Base-by-base conservation (phyloP, 768 basidiomycete species). In the Tylopilus intermedius region DNA sequence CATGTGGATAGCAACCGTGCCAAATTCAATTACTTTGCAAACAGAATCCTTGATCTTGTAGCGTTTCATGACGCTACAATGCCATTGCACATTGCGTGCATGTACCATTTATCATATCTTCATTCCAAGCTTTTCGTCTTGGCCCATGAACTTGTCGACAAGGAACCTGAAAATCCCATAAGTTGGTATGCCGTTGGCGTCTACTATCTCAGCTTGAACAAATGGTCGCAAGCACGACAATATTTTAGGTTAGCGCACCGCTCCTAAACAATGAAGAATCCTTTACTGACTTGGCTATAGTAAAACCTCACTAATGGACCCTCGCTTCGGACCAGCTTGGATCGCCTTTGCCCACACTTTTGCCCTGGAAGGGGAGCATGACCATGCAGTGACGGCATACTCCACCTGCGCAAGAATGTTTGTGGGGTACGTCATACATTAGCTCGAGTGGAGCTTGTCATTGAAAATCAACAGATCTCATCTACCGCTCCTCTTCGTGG, bases 181-280 rank as follows among this genome's bases (percentile, higher is more conserved):
- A 94, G 91, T 60, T 99, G 96, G 96, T 99, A 98, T 70, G 92
- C 96, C 4, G 96, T 98, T 22, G 96, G 94, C 0, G 83, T 97
- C 21, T 99, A 94, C 90, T 98, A 99, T 71, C 80, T 95, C 51
- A 81, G 85, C 30, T 82, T 83, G 27, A 80, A 81, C 47, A 90
- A 94, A 63, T 99, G 90, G 88, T 74, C 84, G 10, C 90, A 95
- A 61, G 92, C 94, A 3, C 76, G 95, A 60, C 85, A 94, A 58
- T 98, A 94, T 66, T 95, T 98, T 67, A 95, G 94, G 93, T 92
- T 51, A 44, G 76, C 54, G 8, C n/a, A 32, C 9, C 4, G 4
- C n/a, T 24, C 30, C 9, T 8, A 30, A 30, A 30, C 3, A 37
- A 9, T 18, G 38, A 38, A 14, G 35, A 48, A 27, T 39, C 21